Base-by-base conservation (phyloP, 805 yeast species). In the Hanseniaspora opuntiae region DNA sequence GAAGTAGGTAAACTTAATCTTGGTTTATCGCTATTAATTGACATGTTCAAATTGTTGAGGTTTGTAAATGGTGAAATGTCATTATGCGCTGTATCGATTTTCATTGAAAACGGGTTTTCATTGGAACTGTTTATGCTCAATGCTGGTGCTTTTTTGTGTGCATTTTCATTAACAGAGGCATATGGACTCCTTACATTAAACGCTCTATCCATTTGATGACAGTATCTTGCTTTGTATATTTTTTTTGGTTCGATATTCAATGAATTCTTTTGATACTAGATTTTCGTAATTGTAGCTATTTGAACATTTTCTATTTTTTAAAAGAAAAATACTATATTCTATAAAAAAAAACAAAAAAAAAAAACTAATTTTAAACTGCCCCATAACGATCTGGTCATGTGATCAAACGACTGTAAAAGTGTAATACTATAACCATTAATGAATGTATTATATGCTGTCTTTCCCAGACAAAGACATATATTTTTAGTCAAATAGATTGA, bases 141-240 rank as follows among this genome's bases (percentile, higher is more conserved):
- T 16, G 20, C 11, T 12, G 53, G 53, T 11, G 17, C 33, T 33
- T 32, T 40, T 24, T 49, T 40, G 12, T 19, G 20, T 28, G 24
- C 7, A 17, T 22, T 49, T 40, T 33, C 46, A 41, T 40, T 49
- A 10, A 25, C 46, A 9, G 53, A 49, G 22, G 53, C 35, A 36
- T 49, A 41, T 1, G 53, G 53, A 19, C 53, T 49, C 36, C 41
- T 49, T 9, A 49, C 53, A 33, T 49, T 49, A 41, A 49, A 49
- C 7, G 35, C 47, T 10, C 17, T 19, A n/a, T 49, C 53, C 53
- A 49, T 49, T 14, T 28, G 30, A 3, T 28, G 3, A 28, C 30
- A 28, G n/a, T 39, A 8, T 25, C 4, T 25, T n/a, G 22, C 10
- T 40, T 10, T 40, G 10, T 40, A 22, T 40, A 5, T 25, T 20